Percentiles rank a stretch among this genome's conserved stretches.
phyloP scores from a whole-genome alignment of 495 filamentous ascomycete genomes.

The Tuber melanosporum region DNA sequence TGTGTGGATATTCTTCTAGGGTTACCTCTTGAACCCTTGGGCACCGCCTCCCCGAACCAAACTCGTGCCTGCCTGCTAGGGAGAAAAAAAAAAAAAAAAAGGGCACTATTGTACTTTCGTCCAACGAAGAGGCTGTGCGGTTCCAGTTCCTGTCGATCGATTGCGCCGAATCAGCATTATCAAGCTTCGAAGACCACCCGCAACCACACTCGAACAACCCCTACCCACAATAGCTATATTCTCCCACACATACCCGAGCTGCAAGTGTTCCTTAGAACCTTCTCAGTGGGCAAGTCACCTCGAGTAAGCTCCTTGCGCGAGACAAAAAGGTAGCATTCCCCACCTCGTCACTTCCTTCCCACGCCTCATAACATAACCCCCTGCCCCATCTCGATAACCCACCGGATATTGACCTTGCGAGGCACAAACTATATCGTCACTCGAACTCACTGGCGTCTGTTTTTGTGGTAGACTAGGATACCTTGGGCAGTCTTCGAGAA shows the following conservation, averaged over 20 bases:
- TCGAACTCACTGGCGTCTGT: conserved; percentile 15
- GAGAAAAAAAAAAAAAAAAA: neutral
- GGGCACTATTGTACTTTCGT: neutral
- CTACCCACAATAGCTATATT: neutral
- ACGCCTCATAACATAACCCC: neutral
- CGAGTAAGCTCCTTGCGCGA: neutral
- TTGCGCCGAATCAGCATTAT: neutral
- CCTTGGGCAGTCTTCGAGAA: conserved; percentile 13
- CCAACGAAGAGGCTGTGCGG: neutral
- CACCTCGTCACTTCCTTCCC: conserved; percentile 16
- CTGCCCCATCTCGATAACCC: neutral
- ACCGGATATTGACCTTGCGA: conserved; percentile 28
- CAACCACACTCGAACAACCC: neutral
- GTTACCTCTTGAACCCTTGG: neutral
- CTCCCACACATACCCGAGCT: neutral
- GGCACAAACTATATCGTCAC: conserved; percentile 16
- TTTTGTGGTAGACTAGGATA: conserved; percentile 19
- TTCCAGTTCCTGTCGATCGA: neutral
- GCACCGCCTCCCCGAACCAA: neutral
- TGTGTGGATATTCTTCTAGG: neutral
- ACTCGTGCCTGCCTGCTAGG: neutral
- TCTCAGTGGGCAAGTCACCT: neutral
- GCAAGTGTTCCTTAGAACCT: neutral
- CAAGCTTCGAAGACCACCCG: neutral
- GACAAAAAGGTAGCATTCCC: conserved; percentile 6